Percentiles rank a stretch among this genome's conserved stretches.
phyloP scores from a whole-genome alignment of 1,284 basidiomycete genomes.

The Boletus hoseneyae region DNA sequence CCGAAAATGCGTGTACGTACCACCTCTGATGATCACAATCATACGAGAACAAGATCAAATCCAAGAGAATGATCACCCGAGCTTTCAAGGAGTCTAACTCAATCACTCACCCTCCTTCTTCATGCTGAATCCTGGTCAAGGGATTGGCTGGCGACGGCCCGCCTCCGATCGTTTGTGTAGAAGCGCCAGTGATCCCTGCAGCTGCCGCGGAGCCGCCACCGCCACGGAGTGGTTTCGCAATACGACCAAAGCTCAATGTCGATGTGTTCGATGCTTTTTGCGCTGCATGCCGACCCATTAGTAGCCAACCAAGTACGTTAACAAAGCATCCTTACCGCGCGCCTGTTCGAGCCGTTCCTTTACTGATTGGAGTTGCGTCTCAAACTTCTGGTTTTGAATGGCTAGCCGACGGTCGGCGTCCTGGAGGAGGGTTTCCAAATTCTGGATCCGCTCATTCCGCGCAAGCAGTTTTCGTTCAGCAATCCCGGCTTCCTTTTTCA shows the following conservation, averaged over 20 bases:
- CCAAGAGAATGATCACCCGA: conserved; percentile 19
- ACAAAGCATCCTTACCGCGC: conserved; percentile 60
- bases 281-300: conserved; percentile 42
- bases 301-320: conserved; percentile 5
- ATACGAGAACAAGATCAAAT: conserved; percentile 9
- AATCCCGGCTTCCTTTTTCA: conserved; percentile 98
- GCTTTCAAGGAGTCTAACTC: conserved; percentile 23
- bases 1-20: conserved; percentile 32
- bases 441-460: conserved; percentile 96
- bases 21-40: conserved; percentile 35
- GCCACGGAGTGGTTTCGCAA: conserved; percentile 94
- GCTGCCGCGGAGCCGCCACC: conserved; percentile 66
- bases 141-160: conserved; percentile 52
- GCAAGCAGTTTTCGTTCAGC: conserved; percentile 96
- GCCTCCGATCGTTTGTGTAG: conserved; percentile 43
- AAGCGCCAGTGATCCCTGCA: conserved; percentile 36
- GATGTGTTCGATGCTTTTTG: conserved; percentile 72
- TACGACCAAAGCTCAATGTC: conserved; percentile 84
- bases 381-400: conserved; percentile 93
- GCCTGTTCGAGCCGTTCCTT: conserved; percentile 91
- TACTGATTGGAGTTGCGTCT: conserved; percentile 87
- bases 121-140: conserved; percentile 69
- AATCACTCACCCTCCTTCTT: conserved; percentile 69
- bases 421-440: conserved; percentile 87
- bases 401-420: conserved; percentile 92